Conservation (phyloP, 495 filamentous ascomycete species). For the Immersiella caudata region DNA sequence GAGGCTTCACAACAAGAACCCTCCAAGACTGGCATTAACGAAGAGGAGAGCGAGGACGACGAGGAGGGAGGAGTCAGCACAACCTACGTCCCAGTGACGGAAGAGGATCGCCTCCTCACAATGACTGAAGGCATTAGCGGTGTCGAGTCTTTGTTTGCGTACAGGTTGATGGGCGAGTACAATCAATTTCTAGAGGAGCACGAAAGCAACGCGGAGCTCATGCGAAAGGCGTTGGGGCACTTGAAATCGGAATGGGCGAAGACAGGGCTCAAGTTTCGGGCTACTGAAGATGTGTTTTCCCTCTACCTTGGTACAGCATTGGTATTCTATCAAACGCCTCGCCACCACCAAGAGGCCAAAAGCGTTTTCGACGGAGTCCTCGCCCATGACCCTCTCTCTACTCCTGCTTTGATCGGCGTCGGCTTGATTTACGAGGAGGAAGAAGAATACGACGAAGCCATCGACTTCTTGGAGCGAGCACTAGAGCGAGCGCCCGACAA, state of each 20-base stretch:
- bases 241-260: constrained; percentile 60
- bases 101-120: constrained; percentile 73
- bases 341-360: constrained; percentile 86
- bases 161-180: constrained; percentile 82
- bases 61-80: constrained; percentile 55
- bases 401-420: constrained; percentile 81
- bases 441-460: constrained; percentile 78
- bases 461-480: constrained; percentile 75
- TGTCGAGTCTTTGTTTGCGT: constrained; percentile 76
- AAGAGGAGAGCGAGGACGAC: constrained; percentile 53
- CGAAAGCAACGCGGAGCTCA: constrained; percentile 76
- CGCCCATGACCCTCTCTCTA: constrained; percentile 67
- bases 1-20: constrained; percentile 25
- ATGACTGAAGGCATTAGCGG: constrained; percentile 82
- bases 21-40: constrained; percentile 31
- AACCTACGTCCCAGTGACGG: constrained; percentile 54
- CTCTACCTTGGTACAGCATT: constrained; percentile 78
- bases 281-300: constrained; percentile 72
- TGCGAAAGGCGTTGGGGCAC: constrained; percentile 68
- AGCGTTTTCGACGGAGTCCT: constrained; percentile 78
- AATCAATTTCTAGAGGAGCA: constrained; percentile 86
- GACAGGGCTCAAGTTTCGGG: constrained; percentile 66
- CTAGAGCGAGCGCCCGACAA: constrained; percentile 69
- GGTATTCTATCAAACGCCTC: constrained; percentile 84
- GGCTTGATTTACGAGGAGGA: constrained; percentile 92